These are phyloP conservation scores for Scytalidium sp. DNA, from an alignment of 2,329 filamentous ascomycete genomes.

Conservation along the genomic window DNA sequence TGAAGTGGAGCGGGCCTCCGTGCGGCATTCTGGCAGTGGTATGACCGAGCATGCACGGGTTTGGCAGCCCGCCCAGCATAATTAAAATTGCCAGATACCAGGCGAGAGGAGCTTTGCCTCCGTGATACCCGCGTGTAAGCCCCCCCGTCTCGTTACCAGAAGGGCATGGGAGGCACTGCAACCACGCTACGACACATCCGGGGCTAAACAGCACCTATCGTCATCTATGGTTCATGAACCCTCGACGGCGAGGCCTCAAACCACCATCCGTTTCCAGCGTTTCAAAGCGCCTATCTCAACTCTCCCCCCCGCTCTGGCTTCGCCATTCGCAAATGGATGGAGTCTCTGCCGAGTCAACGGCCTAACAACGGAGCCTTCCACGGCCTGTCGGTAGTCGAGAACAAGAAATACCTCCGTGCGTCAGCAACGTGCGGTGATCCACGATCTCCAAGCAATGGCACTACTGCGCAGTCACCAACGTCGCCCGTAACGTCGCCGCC, in stretches of 20 bases:
- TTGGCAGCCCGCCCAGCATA: too few species aligned
- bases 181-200: not conserved
- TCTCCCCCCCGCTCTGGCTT: slow-evolving; percentile 6
- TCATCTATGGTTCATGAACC: not conserved
- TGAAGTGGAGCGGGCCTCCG: too few species aligned
- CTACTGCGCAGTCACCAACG: not conserved
- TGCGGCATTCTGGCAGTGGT: too few species aligned
- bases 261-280: not conserved
- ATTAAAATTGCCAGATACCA: not conserved
- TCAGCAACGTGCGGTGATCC: not conserved
- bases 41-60: too few species aligned
- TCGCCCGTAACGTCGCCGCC: slow-evolving; percentile 34
- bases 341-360: slow-evolving; percentile 12
- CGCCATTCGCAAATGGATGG: slow-evolving; percentile 25
- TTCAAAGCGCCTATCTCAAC: not conserved
- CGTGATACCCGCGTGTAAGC: not conserved
- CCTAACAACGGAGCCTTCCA: slow-evolving; percentile 13
- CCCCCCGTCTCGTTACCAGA: not conserved
- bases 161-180: not conserved
- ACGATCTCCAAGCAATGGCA: not conserved
- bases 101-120: not conserved
- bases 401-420: not conserved
- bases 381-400: not conserved
- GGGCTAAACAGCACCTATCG: too few species aligned
- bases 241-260: not conserved